Conservation (phyloP, 345 rosid genomes). For the Aquilaria malaccensis region DNA sequence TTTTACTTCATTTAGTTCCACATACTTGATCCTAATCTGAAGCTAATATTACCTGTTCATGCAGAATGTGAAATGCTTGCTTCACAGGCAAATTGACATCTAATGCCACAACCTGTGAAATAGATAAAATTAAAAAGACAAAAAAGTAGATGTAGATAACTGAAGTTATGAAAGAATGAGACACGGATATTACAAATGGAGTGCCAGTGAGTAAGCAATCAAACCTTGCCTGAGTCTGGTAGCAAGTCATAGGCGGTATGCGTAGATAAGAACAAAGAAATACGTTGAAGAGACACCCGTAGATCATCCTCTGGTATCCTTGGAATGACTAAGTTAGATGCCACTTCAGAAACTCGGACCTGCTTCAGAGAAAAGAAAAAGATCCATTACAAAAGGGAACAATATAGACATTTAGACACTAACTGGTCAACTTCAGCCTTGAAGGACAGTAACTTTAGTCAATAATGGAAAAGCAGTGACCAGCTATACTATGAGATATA, state of each 20-base stretch:
- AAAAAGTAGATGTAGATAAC: slow-evolving; percentile 1
- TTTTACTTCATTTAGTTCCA: too few relatives aligned
- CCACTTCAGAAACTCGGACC: slow-evolving; percentile 34
- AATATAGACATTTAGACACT: background rate
- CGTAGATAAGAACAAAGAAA: slow-evolving; percentile 44
- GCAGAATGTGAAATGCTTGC: slow-evolving; percentile 50
- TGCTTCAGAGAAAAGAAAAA: slow-evolving; percentile 14
- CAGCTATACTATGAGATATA: too few relatives aligned
- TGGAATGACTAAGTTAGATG: slow-evolving; percentile 23
- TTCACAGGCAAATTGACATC: slow-evolving; percentile 51
- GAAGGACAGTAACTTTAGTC: too few relatives aligned
- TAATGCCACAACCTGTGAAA: slow-evolving; percentile 47
- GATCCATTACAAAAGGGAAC: background rate
- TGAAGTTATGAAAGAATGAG: background rate
- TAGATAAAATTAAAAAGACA: slow-evolving; percentile 19
- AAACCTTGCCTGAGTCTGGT: slow-evolving; percentile 88
- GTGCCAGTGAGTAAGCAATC: slow-evolving; percentile 24
- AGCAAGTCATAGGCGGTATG: slow-evolving; percentile 66
- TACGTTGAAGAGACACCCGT: slow-evolving; percentile 34
- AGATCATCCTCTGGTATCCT: slow-evolving; percentile 35
- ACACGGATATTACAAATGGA: background rate
- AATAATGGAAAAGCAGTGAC: too few relatives aligned
- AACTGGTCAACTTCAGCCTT: too few relatives aligned
- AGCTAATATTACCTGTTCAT: slow-evolving; percentile 38
- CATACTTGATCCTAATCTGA: too few relatives aligned